Evolutionary conservation across 2,329 filamentous ascomycete genomes (phyloP).

Genomic region (Salinomyces thailandicus): DNA sequence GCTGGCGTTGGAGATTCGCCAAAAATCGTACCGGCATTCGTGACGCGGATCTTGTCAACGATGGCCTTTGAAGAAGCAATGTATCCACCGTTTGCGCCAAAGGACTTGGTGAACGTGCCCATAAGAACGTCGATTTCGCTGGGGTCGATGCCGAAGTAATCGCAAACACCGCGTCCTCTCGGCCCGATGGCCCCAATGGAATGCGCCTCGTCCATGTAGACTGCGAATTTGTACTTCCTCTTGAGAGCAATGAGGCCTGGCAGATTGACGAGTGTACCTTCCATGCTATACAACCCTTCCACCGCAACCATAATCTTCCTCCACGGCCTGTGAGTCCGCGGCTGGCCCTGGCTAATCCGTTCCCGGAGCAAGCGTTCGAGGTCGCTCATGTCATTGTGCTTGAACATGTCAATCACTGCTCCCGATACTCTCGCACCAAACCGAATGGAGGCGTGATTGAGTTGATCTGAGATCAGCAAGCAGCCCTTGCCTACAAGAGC

Average conservation of each 20-base stretch:
- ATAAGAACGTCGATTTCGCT: constrained; percentile 87
- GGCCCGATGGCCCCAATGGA: constrained; percentile 89
- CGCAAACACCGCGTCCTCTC: constrained; percentile 81
- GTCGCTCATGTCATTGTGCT: constrained; percentile 90
- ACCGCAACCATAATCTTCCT: constrained; percentile 97
- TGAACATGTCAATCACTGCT: constrained; percentile 91
- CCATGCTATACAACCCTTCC: constrained; percentile 98
- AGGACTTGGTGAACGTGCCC: constrained; percentile 97
- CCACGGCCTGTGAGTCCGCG: constrained; percentile 96
- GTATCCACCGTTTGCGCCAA: constrained; percentile 95
- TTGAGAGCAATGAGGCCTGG: constrained; percentile 79
- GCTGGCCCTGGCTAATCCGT: constrained; percentile 90
- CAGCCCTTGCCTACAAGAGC: constrained; percentile 87
- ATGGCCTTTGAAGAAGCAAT: constrained; percentile 80
- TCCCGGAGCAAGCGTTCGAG: constrained; percentile 81
- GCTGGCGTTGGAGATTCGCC: constrained; percentile 82
- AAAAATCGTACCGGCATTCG: constrained; percentile 76
- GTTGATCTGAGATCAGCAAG: constrained; percentile 88
- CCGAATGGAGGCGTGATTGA: constrained; percentile 96
- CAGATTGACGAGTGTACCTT: constrained; percentile 97
- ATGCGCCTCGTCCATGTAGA: constrained; percentile 95
- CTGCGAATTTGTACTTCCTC: constrained; percentile 91
- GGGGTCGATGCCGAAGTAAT: constrained; percentile 90
- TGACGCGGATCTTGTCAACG: constrained; percentile 79
- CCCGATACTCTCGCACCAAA: constrained; percentile 89